A percentile compares a stretch with the other conserved stretches of the same genome.
phyloP scores from a whole-genome alignment of 805 yeast genomes.

The Candida palmyrensis region DNA sequence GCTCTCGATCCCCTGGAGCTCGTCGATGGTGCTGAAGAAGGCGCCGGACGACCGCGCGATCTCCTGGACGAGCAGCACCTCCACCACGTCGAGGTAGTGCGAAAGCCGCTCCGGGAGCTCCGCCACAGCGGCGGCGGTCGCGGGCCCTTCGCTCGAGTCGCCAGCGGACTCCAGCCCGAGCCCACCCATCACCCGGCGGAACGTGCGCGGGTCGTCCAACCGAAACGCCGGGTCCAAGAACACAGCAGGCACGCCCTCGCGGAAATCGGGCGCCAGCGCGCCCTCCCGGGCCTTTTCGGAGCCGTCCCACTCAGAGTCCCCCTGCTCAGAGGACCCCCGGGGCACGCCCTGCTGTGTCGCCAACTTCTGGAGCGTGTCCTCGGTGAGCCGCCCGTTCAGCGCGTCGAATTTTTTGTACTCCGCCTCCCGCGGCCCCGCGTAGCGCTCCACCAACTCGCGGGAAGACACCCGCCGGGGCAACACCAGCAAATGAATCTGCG shows the following conservation, averaged over 20 bases:
- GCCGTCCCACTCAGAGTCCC: no score
- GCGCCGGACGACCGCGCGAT: constrained; percentile 80
- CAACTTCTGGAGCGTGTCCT: constrained; percentile 29
- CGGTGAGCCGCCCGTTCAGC: constrained; percentile 33
- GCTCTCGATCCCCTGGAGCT: constrained; percentile 57
- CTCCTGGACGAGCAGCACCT: constrained; percentile 72
- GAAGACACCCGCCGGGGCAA: constrained; percentile 20
- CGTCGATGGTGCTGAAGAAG: constrained; percentile 80
- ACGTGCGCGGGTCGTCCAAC: constrained; percentile 83
- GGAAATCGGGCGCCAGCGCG: background rate
- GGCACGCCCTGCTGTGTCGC: constrained; percentile 11
- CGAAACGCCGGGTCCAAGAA: constrained; percentile 67
- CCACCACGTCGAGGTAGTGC: constrained; percentile 80
- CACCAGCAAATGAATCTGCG: constrained; percentile 58
- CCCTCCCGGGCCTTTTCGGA: no score
- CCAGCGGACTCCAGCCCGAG: constrained; percentile 18
- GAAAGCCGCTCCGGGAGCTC: constrained; percentile 80
- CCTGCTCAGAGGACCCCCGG: no score
- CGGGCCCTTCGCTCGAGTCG: constrained; percentile 25
- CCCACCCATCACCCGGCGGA: constrained; percentile 66
- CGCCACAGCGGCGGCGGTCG: constrained; percentile 56
- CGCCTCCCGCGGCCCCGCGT: constrained; percentile 13
- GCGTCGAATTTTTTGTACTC: constrained; percentile 34
- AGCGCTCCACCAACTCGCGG: constrained; percentile 14
- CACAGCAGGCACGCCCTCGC: constrained; percentile 52